Conservation (phyloP, 1,284 basidiomycete genomes). For the Cryptococcus wingfieldii region DNA sequence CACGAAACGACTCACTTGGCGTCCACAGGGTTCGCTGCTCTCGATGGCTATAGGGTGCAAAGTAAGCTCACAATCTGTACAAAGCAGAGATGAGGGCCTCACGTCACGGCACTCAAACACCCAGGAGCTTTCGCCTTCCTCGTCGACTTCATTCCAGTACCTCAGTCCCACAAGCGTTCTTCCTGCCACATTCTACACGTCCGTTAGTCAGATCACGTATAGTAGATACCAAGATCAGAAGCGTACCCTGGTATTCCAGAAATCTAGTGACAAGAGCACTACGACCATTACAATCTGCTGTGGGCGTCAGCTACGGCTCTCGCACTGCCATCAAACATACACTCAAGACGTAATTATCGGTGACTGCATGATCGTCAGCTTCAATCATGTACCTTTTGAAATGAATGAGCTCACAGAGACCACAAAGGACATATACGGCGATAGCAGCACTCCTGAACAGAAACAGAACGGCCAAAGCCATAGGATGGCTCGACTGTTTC, state of each 20-base stretch:
- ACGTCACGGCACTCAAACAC: constrained; percentile 92
- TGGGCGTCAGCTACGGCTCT: constrained; percentile 3
- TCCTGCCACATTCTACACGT: constrained; percentile 76
- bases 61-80: not conserved
- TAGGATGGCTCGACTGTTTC: constrained; percentile 71
- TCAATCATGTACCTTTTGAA: not conserved
- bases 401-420: constrained; percentile 49
- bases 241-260: constrained; percentile 87
- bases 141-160: constrained; percentile 97
- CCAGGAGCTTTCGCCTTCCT: constrained; percentile 92
- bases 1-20: constrained; percentile 60
- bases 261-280: constrained; percentile 86
- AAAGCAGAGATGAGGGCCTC: constrained; percentile 36
- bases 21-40: constrained; percentile 84
- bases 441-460: constrained; percentile 80
- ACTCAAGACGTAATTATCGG: constrained; percentile 81
- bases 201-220: not conserved
- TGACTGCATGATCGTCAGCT: constrained; percentile 50
- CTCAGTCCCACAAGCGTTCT: constrained; percentile 83
- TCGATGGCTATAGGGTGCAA: constrained; percentile 62
- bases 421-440: constrained; percentile 79
- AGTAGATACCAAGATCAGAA: not conserved
- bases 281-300: constrained; percentile 81
- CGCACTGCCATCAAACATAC: constrained; percentile 53
- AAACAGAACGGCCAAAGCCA: constrained; percentile 76